phyloP scores from a whole-genome alignment of 1,139 yeast species.

The Suhomyces bokatorum region DNA sequence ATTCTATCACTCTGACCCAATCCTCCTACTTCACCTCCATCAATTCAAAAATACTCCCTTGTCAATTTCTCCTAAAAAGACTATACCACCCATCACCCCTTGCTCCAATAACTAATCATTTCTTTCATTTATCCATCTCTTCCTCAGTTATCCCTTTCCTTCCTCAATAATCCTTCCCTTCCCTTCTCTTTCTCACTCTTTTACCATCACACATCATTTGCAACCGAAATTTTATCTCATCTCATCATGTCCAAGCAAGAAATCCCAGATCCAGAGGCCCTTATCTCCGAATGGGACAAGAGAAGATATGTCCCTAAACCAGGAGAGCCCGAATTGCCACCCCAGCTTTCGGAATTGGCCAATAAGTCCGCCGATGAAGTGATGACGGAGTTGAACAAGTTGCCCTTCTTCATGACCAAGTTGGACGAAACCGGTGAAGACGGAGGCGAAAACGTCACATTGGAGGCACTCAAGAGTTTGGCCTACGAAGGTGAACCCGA shows the following conservation, averaged over 20 bases:
- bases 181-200: background rate
- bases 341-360: slow-evolving; percentile 70
- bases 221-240: slow-evolving; percentile 3
- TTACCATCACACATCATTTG: slow-evolving; percentile 3
- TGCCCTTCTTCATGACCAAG: slow-evolving; percentile 94
- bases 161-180: background rate
- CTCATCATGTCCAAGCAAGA: slow-evolving; percentile 14
- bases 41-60: too few relatives aligned
- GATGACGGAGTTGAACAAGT: slow-evolving; percentile 71
- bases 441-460: slow-evolving; percentile 69
- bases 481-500: slow-evolving; percentile 96
- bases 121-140: background rate
- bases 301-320: slow-evolving; percentile 66
- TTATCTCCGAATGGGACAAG: slow-evolving; percentile 52
- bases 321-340: slow-evolving; percentile 82
- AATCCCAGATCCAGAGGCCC: slow-evolving; percentile 12
- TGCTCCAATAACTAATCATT: too few relatives aligned
- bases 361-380: slow-evolving; percentile 75
- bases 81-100: too few relatives aligned
- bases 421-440: slow-evolving; percentile 76
- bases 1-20: too few relatives aligned
- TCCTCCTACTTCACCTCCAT: too few relatives aligned
- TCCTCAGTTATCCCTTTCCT: background rate
- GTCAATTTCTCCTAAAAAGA: background rate
- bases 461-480: slow-evolving; percentile 87